Conservation (phyloP, 2,329 filamentous ascomycete species). For the Calonectria hongkongensis region DNA sequence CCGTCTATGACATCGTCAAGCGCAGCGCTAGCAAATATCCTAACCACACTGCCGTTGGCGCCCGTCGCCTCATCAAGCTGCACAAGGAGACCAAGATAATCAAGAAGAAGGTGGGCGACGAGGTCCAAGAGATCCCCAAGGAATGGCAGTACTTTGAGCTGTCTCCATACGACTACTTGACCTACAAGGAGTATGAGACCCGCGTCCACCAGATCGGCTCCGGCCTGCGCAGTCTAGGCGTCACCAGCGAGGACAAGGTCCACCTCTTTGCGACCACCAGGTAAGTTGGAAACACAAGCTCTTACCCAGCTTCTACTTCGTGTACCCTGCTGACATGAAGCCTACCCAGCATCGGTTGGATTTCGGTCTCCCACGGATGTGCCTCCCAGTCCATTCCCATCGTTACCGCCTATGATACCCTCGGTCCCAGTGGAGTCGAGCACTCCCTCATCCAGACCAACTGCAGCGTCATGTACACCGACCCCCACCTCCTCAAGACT, state of each 20-base stretch:
- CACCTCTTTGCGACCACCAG: conserved; percentile 92
- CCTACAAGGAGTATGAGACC: conserved; percentile 86
- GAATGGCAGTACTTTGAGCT: conserved; percentile 94
- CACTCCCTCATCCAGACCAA: conserved; percentile 90
- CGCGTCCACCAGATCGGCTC: conserved; percentile 81
- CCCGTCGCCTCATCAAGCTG: conserved; percentile 83
- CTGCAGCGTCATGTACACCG: conserved; percentile 89
- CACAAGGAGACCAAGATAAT: conserved; percentile 92
- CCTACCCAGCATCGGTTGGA: conserved; percentile 82
- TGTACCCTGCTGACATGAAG: conserved; percentile 18
- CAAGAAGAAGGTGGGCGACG: conserved; percentile 90
- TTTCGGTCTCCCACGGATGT: conserved; percentile 85
- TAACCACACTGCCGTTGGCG: conserved; percentile 80
- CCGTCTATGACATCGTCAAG: conserved; percentile 86
- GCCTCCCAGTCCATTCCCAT: conserved; percentile 91
- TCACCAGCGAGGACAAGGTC: conserved; percentile 79
- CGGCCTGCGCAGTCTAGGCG: conserved; percentile 84
- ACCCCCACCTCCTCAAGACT: conserved; percentile 84
- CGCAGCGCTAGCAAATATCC: conserved; percentile 79
- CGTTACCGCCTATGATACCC: conserved; percentile 95
- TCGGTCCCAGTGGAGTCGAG: conserved; percentile 88
- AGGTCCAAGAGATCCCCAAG: conserved; percentile 88
- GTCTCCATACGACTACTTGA: conserved; percentile 83
- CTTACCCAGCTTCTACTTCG: background rate
- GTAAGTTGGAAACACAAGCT: conserved; percentile 63